Percentiles rank a stretch among this genome's conserved stretches.
These are phyloP conservation scores for Arthromyces matolae DNA, from an alignment of 768 basidiomycete species.

Conservation along the genomic window DNA sequence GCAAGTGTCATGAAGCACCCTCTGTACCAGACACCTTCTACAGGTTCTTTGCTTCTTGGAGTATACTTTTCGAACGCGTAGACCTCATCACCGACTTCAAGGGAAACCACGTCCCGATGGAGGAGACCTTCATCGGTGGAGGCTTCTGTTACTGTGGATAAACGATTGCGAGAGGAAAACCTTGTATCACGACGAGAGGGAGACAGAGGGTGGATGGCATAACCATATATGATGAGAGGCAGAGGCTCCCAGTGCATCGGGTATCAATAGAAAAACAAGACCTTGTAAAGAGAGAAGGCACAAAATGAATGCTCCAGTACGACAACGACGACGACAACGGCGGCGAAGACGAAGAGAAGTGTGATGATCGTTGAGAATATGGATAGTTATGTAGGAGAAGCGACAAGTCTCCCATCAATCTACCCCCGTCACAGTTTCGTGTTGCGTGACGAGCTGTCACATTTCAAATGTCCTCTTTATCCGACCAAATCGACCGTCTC, in stretches of 20 bases:
- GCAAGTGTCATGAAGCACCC: slow-evolving; percentile 54
- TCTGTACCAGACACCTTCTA: slow-evolving; percentile 86
- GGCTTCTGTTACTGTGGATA: slow-evolving; percentile 60
- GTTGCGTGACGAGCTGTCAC: slow-evolving; percentile 8
- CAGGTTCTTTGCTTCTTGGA: slow-evolving; percentile 61
- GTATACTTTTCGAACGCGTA: slow-evolving; percentile 95
- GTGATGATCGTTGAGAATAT: neutral
- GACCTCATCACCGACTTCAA: slow-evolving; percentile 95
- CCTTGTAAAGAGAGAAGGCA: too few relatives aligned
- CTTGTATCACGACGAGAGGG: slow-evolving; percentile 74
- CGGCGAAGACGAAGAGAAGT: neutral
- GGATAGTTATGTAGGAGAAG: neutral
- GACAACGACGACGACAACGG: too few relatives aligned
- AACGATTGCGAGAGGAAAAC: slow-evolving; percentile 50
- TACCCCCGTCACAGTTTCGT: neutral
- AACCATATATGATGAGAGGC: slow-evolving; percentile 81
- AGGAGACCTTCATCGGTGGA: slow-evolving; percentile 61
- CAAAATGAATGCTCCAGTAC: too few relatives aligned
- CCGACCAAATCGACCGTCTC: slow-evolving; percentile 68
- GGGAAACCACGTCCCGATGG: slow-evolving; percentile 72
- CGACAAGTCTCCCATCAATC: neutral
- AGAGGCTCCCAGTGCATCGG: slow-evolving; percentile 52
- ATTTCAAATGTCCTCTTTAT: slow-evolving; percentile 47
- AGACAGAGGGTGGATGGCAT: slow-evolving; percentile 80
- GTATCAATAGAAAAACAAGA: slow-evolving; percentile 12